Evolutionary conservation across 2,329 filamentous ascomycete genomes (phyloP).

Genomic region (Arthrobotrys megalospora): DNA sequence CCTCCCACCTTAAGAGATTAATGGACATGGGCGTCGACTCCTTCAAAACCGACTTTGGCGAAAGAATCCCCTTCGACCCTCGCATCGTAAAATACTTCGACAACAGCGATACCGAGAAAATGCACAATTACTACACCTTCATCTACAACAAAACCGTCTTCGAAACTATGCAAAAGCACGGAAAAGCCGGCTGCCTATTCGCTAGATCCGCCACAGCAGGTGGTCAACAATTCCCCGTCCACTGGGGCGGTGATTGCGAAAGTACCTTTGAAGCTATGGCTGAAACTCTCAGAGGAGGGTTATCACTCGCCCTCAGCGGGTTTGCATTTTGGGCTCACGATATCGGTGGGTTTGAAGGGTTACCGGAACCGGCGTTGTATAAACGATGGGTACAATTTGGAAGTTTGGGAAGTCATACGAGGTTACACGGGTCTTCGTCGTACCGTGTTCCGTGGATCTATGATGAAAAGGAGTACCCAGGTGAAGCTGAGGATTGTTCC

Average conservation of each 20-base stretch:
- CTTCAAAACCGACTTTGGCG: constrained; percentile 83
- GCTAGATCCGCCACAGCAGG: constrained; percentile 78
- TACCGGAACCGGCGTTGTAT: constrained; percentile 78
- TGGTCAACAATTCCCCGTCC: constrained; percentile 78
- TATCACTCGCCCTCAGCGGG: constrained; percentile 76
- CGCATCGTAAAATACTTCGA: constrained; percentile 75
- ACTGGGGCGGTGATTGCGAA: constrained; percentile 83
- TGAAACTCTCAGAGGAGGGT: constrained; percentile 77
- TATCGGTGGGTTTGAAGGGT: constrained; percentile 81
- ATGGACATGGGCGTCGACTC: constrained; percentile 79
- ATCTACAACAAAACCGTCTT: constrained; percentile 80
- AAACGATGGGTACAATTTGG: constrained; percentile 86
- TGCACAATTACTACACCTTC: constrained; percentile 85
- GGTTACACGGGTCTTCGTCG: constrained; percentile 78
- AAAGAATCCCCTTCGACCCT: constrained; percentile 78
- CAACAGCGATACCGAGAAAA: constrained; percentile 74
- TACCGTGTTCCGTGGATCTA: constrained; percentile 84
- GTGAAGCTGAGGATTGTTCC: constrained; percentile 69
- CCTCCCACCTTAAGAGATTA: constrained; percentile 74
- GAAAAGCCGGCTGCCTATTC: constrained; percentile 75
- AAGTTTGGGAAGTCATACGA: constrained; percentile 78
- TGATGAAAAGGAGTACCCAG: constrained; percentile 72
- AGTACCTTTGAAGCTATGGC: constrained; percentile 81
- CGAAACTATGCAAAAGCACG: constrained; percentile 75
- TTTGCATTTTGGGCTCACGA: constrained; percentile 80